phyloP scores from a whole-genome alignment of 1,284 basidiomycete genomes.

The Amylostereum areolatum region DNA sequence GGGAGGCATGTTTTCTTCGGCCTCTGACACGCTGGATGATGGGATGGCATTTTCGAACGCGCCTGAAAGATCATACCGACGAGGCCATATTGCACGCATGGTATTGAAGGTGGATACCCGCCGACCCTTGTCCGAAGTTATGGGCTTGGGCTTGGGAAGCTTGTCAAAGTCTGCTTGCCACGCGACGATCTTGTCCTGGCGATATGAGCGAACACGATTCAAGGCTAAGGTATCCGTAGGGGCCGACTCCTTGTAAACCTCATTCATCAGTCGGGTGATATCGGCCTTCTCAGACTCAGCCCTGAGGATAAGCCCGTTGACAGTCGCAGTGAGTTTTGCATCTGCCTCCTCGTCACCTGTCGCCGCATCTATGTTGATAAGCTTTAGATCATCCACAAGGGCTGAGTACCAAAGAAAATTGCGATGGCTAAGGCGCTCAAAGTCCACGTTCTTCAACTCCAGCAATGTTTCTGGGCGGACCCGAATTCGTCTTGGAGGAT shows the following conservation, averaged over 20 bases:
- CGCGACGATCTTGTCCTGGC: constrained; percentile 94
- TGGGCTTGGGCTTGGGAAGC: constrained; percentile 53
- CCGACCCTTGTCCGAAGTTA: constrained; percentile 41
- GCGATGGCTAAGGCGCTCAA: constrained; percentile 68
- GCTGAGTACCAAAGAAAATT: constrained; percentile 69
- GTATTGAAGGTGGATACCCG: constrained; percentile 60
- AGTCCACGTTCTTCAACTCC: constrained; percentile 87
- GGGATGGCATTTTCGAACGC: constrained; percentile 48
- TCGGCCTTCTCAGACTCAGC: constrained; percentile 75
- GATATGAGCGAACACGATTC: constrained; percentile 80
- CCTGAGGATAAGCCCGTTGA: constrained; percentile 63
- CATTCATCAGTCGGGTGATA: constrained; percentile 71
- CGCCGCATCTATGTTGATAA: constrained; percentile 72
- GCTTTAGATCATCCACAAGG: constrained; percentile 65
- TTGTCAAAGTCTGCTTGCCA: constrained; percentile 89
- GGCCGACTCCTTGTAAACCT: constrained; percentile 74
- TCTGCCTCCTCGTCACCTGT: constrained; percentile 70
- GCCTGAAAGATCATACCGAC: constrained; percentile 45
- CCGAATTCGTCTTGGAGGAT: constrained; percentile 85
- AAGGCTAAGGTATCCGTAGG: constrained; percentile 85
- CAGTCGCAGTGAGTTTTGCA: constrained; percentile 49
- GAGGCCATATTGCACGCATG: constrained; percentile 65
- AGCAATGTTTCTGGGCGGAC: constrained; percentile 83
- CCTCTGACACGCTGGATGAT: constrained; percentile 70
- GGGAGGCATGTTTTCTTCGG: constrained; percentile 52